phyloP scores from a whole-genome alignment of 768 basidiomycete species.

The Kwoniella europaea region DNA sequence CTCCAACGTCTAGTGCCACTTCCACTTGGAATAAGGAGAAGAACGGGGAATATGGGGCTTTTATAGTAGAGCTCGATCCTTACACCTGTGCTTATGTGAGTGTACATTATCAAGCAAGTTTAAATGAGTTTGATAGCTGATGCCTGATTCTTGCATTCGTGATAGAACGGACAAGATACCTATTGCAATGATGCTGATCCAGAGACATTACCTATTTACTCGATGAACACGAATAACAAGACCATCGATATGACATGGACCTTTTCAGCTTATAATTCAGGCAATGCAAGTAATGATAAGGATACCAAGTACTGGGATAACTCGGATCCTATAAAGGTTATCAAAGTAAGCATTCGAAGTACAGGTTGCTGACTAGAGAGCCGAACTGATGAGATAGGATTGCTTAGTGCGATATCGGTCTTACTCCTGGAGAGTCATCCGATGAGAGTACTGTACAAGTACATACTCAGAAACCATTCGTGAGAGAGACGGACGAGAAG shows the following conservation, averaged over 20 bases:
- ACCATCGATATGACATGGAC: background rate
- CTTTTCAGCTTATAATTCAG: background rate
- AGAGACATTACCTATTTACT: background rate
- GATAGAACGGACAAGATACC: background rate
- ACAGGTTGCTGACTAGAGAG: too few species aligned
- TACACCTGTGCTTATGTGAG: conserved; percentile 1
- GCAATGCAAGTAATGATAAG: too few species aligned
- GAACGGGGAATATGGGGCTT: background rate
- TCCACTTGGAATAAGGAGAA: background rate
- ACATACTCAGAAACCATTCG: background rate
- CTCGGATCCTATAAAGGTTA: background rate
- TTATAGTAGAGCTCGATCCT: background rate
- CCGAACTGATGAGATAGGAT: too few species aligned
- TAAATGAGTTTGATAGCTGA: background rate
- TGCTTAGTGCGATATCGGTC: background rate
- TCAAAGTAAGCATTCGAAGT: background rate
- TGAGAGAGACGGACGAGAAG: background rate
- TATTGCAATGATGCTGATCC: background rate
- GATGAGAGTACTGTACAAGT: background rate
- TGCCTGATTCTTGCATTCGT: too few species aligned
- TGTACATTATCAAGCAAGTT: background rate
- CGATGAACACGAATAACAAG: background rate
- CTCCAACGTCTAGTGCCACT: background rate
- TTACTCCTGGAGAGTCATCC: background rate
- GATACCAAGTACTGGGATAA: background rate